These are phyloP conservation scores for Cercophora sp. DNA, from an alignment of 495 filamentous ascomycete genomes.

Conservation along the genomic window DNA sequence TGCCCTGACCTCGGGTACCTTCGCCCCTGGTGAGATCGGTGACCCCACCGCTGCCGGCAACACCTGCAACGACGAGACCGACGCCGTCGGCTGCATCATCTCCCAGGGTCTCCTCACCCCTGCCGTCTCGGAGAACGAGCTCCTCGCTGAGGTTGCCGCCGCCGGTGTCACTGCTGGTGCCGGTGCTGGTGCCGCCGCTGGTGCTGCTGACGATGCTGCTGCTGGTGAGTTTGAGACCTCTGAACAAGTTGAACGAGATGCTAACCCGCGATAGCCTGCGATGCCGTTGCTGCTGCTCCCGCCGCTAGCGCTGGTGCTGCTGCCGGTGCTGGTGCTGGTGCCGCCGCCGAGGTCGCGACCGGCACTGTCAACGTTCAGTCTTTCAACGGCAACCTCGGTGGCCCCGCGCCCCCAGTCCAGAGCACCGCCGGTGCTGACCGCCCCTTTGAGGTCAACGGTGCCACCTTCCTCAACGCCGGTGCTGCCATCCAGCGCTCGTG, in stretches of 20 bases:
- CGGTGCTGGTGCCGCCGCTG: constrained; percentile 36
- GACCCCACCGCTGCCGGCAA: constrained; percentile 56
- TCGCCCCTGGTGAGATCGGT: constrained; percentile 53
- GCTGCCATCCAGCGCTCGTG: constrained; percentile 53
- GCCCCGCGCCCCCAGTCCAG: constrained; percentile 46
- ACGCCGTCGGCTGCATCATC: constrained; percentile 59
- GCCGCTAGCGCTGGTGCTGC: not conserved
- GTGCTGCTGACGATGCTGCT: constrained; percentile 35
- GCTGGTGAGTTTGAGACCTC: constrained; percentile 16
- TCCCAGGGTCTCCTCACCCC: constrained; percentile 55
- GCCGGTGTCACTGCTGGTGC: constrained; percentile 18
- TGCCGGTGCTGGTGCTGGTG: constrained; percentile 17
- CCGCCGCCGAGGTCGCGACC: constrained; percentile 19
- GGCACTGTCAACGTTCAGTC: constrained; percentile 48
- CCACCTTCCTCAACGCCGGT: constrained; percentile 46
- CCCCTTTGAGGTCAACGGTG: constrained; percentile 54
- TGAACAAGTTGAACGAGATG: not conserved
- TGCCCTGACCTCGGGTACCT: constrained; percentile 55
- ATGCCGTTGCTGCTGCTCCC: constrained; percentile 22
- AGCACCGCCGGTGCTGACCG: constrained; percentile 39
- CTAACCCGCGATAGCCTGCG: not conserved
- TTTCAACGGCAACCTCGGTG: constrained; percentile 55
- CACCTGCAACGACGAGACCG: constrained; percentile 50
- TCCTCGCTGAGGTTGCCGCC: constrained; percentile 47
- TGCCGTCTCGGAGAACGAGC: constrained; percentile 54